Percentiles rank a stretch among this genome's conserved stretches.
Evolutionary conservation across 306 rosid species (phyloP).

Genomic region (Purshia tridentata): DNA sequence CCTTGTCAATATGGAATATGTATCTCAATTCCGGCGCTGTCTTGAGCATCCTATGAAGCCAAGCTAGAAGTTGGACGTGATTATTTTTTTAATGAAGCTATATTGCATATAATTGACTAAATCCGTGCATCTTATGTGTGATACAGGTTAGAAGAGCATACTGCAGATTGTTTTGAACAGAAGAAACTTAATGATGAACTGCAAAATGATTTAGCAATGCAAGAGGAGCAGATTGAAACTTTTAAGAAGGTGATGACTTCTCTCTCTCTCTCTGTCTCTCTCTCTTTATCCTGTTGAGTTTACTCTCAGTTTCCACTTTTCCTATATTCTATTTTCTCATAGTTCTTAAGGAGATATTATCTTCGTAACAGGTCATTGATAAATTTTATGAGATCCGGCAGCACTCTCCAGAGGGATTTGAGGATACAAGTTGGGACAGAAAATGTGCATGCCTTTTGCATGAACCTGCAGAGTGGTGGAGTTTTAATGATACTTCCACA

Average conservation of each 20-base stretch:
- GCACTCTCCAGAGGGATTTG: constrained; percentile 40
- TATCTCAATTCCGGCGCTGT: neutral
- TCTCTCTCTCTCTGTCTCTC: constrained; percentile 4
- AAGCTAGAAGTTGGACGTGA: neutral
- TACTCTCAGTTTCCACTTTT: neutral
- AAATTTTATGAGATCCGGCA: constrained; percentile 82
- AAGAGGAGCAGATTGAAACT: constrained; percentile 54
- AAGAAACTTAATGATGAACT: constrained; percentile 55
- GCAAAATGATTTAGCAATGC: constrained; percentile 52
- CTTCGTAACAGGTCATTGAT: constrained; percentile 55
- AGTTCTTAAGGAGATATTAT: constrained; percentile 29
- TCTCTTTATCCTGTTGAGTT: neutral
- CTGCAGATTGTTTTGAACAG: constrained; percentile 49
- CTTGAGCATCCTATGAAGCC: neutral
- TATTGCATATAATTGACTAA: neutral
- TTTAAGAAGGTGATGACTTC: constrained; percentile 58
- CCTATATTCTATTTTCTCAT: constrained; percentile 1
- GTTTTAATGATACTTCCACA: constrained; percentile 74
- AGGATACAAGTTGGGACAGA: constrained; percentile 63
- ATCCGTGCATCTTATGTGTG: constrained; percentile 29
- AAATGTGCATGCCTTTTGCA: constrained; percentile 74
- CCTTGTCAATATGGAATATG: neutral
- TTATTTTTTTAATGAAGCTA: neutral
- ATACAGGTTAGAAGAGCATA: constrained; percentile 77
- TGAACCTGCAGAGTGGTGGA: constrained; percentile 75